A percentile compares a stretch with the other conserved stretches of the same genome.
Conservation (phyloP, 2,329 filamentous ascomycete genomes). For the Trichoderma citrinoviride region DNA sequence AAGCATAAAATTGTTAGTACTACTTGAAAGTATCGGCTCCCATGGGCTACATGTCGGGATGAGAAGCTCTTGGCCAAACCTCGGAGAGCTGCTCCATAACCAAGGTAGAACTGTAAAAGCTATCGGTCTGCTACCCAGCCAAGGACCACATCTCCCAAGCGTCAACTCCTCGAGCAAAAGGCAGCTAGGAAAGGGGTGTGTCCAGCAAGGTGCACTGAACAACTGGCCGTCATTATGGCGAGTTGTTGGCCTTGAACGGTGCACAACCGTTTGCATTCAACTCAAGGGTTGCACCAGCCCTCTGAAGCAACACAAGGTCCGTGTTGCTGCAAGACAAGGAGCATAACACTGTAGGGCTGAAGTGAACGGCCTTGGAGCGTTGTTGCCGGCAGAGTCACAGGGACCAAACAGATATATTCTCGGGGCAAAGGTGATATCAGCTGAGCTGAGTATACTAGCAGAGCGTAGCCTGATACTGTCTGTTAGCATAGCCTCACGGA, state of each 20-base stretch:
- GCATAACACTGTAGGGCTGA: background rate
- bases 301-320: background rate
- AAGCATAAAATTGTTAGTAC: background rate
- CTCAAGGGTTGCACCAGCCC: background rate
- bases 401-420: background rate
- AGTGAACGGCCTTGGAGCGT: background rate
- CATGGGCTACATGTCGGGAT: background rate
- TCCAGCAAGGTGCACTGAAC: background rate
- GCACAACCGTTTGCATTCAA: background rate
- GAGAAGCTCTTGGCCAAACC: too few species aligned
- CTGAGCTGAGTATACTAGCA: background rate
- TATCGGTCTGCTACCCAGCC: background rate
- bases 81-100: background rate
- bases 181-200: background rate
- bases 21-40: background rate
- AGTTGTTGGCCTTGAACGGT: background rate
- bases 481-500: background rate
- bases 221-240: background rate
- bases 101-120: background rate
- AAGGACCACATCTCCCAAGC: background rate
- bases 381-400: background rate
- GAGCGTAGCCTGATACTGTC: background rate
- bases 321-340: background rate
- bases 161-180: background rate
- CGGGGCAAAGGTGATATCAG: background rate